Evolutionary conservation across 768 basidiomycete species (phyloP).

Genomic region (Phylloporus arenicola): DNA sequence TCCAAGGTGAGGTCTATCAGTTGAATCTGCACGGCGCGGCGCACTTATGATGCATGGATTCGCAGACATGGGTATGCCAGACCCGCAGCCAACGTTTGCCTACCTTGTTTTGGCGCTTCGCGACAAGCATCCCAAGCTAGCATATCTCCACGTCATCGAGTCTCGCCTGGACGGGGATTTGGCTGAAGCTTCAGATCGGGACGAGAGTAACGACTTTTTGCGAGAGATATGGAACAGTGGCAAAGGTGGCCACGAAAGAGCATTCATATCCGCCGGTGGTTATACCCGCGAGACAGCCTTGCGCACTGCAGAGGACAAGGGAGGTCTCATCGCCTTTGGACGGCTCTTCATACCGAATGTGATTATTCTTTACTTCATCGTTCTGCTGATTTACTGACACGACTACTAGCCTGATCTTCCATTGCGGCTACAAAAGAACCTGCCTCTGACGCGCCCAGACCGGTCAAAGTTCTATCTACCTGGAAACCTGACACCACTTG

Average conservation of each 20-base stretch:
- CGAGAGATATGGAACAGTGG: slow-evolving; percentile 15
- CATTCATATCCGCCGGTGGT: not conserved
- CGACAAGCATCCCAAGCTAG: slow-evolving; percentile 29
- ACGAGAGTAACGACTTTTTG: slow-evolving; percentile 39
- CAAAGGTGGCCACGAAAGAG: not conserved
- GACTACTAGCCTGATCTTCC: slow-evolving; percentile 28
- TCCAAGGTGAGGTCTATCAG: slow-evolving; percentile 30
- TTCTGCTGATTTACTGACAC: not conserved
- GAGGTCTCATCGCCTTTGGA: slow-evolving; percentile 25
- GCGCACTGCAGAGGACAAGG: not conserved
- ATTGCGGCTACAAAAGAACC: slow-evolving; percentile 13
- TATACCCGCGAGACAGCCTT: not conserved
- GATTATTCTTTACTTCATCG: not conserved
- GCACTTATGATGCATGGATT: not conserved
- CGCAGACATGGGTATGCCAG: slow-evolving; percentile 47
- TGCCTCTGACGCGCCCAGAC: slow-evolving; percentile 15
- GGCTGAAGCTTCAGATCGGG: not conserved
- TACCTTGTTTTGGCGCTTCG: slow-evolving; percentile 41
- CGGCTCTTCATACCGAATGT: slow-evolving; percentile 5
- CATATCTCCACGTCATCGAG: slow-evolving; percentile 50
- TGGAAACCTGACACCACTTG: slow-evolving; percentile 19
- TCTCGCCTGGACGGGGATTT: slow-evolving; percentile 27
- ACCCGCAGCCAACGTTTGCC: slow-evolving; percentile 50
- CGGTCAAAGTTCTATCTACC: slow-evolving; percentile 21
- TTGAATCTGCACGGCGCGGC: not conserved